Base-by-base conservation (phyloP, 2,329 filamentous ascomycete species). In the Lecanicillium sp. region DNA sequence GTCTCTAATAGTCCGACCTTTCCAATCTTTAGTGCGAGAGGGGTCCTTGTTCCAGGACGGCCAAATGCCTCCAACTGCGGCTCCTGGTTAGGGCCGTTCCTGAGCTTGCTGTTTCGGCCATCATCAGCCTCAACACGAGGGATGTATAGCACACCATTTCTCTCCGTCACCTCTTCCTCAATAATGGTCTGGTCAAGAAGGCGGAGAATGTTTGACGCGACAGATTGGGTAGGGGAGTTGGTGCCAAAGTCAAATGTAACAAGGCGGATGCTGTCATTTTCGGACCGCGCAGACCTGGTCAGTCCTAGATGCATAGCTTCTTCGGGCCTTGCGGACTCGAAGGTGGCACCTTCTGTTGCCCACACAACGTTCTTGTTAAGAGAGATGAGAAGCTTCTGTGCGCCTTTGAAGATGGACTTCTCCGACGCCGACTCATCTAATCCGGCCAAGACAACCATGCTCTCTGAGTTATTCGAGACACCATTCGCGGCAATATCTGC, bases 1-100 rank as follows among this genome's bases (percentile, higher is more conserved):
- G 50, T 56, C 25, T 58, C 53, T 3, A 59, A 45, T 0, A 55
- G 43, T 14, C 56, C 55, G 18, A 45, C 37, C 17, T 41, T 44
- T 29, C 48, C 48, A 18, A 50, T 42, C n/a, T 41, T 33, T 4
- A 49, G 36, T n/a, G 44, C 42, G 22, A 49, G 37, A 12, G 45
- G 45, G n/a, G n/a, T n/a, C n/a, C n/a, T n/a, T n/a, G n/a, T n/a
- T n/a, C 41, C 35, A 28, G 42, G 32, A 4, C 35, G 36, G 13
- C 39, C 36, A 18, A 48, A 43, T 12, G 36, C 38, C 41, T 45
- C 46, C 25, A 48, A 41, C 17, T 42, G 47, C 47, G 14, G n/a
- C n/a, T n/a, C n/a, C n/a, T n/a, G n/a, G n/a, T n/a, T n/a, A n/a
- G n/a, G n/a, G n/a, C 49, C 49, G 27, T 52, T 49, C 11, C 45